Evolutionary conservation across 352 stramenopile genomes (phyloP).

Genomic region (Phytophthora kernoviae): DNA sequence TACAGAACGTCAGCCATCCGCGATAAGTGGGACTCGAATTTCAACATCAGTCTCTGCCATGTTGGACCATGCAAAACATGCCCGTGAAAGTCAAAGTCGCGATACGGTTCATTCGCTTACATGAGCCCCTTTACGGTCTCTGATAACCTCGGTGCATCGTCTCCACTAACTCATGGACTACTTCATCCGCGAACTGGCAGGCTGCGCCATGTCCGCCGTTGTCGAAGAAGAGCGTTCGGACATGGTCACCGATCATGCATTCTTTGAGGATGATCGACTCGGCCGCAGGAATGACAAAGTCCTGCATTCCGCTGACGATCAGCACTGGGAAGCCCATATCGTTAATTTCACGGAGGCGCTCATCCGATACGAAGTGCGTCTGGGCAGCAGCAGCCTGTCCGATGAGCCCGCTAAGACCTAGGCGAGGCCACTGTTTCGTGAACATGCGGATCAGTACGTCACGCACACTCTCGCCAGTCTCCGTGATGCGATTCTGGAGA

Average conservation of each 20-base stretch:
- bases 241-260: conserved; percentile 43
- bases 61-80: too few relatives aligned
- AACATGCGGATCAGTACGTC: conserved; percentile 31
- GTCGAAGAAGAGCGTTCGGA: conserved; percentile 52
- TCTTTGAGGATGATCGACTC: conserved; percentile 45
- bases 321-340: conserved; percentile 50
- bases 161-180: conserved; percentile 33
- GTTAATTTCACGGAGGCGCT: conserved; percentile 46
- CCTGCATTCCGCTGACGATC: conserved; percentile 49
- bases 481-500: conserved; percentile 35
- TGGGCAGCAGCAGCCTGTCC: conserved; percentile 40
- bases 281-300: conserved; percentile 49
- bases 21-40: conserved; percentile 17
- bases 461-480: conserved; percentile 36
- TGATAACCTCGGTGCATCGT: conserved; percentile 30
- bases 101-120: too few relatives aligned
- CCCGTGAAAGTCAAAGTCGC: too few relatives aligned
- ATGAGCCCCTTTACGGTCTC: neutral
- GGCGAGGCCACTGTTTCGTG: conserved; percentile 27
- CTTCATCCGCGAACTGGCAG: conserved; percentile 54
- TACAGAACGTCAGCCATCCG: conserved; percentile 6
- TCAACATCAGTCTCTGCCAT: too few relatives aligned
- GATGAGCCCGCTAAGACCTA: conserved; percentile 32
- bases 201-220: conserved; percentile 50
- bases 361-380: conserved; percentile 57